These are phyloP conservation scores for Dioszegia aurantiaca DNA, from an alignment of 768 basidiomycete species.

Conservation along the genomic window DNA sequence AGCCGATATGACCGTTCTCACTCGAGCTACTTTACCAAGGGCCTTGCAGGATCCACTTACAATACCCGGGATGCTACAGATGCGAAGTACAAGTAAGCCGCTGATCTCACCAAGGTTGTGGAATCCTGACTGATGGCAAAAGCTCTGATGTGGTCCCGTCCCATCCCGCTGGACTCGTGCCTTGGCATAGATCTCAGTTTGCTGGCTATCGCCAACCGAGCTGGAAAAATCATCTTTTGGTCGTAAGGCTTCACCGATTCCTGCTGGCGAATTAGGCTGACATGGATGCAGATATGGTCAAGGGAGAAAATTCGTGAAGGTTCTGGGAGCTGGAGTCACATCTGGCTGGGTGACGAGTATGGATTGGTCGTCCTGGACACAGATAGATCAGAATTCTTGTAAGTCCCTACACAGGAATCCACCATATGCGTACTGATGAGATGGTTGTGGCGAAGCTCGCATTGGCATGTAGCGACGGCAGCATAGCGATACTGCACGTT, in stretches of 20 bases:
- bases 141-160: conserved; percentile 33
- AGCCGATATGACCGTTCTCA: conserved; percentile 23
- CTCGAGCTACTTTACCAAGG: background rate
- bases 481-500: conserved; percentile 21
- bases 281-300: conserved; percentile 19
- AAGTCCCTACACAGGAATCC: background rate
- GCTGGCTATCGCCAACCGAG: conserved; percentile 31
- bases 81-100: conserved; percentile 29
- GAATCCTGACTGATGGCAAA: conserved; percentile 21
- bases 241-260: conserved; percentile 18
- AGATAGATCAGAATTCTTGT: conserved; percentile 22
- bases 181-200: conserved; percentile 32
- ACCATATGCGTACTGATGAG: background rate
- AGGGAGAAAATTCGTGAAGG: conserved; percentile 20
- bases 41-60: background rate
- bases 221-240: conserved; percentile 33
- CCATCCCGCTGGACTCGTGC: conserved; percentile 12
- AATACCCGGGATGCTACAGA: conserved; percentile 19
- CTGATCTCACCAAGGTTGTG: too few species aligned
- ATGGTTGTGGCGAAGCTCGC: conserved; percentile 26
- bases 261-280: background rate
- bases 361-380: conserved; percentile 35
- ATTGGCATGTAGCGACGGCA: conserved; percentile 27
- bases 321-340: conserved; percentile 4
- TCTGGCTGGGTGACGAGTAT: conserved; percentile 24